Evolutionary conservation across 331 rosid species (phyloP), one percentile per base, ranked within the genome.

Genomic region (Malus hybrid): DNA sequence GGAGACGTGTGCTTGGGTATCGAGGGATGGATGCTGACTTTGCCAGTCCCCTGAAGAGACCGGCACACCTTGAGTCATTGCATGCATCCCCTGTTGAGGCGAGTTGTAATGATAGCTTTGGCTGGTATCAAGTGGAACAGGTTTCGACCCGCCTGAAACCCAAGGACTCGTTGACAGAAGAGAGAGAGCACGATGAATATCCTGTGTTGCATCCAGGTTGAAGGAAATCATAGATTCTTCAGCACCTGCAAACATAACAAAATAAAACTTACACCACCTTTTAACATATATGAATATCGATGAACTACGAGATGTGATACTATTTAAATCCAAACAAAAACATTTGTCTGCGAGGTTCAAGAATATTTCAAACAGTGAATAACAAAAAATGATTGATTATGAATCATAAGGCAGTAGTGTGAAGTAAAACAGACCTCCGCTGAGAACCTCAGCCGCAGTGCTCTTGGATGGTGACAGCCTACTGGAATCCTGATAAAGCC

Each of bases 121-220:
- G 68, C 69, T 81, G 73, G 79, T 80, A 39, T 84, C 81, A 29
- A 72, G 81, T 7, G 86, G 69, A 64, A 69, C 77, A 34, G 83
- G 56, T 74, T 88, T 88, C 2, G 88, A 31, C 46, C 83, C 90
- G 6, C 68, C 79, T 27, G 90, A 63, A 82, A 60, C 81, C 93
- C 91, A 87, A 28, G 94, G 84, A 77, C 84, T 82, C 32, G 88
- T 87, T 93, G 98, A 93, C 98, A 93, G 98, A 93, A 93, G 98
- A 93, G 98, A 93, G 98, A 87, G 98, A 93, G 98, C 97, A 91
- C 87, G 85, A 55, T 84, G 83, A 77, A 87, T 76, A 82, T 85
- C 85, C 78, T 80, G 96, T 5, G 83, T 24, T 13, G 87, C 78
- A 76, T 81, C 76, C 73, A 78, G 63, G 73, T 80, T 83, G 42